Base-by-base conservation (phyloP, 2,329 filamentous ascomycete species). In the Fusarium ambrosium region DNA sequence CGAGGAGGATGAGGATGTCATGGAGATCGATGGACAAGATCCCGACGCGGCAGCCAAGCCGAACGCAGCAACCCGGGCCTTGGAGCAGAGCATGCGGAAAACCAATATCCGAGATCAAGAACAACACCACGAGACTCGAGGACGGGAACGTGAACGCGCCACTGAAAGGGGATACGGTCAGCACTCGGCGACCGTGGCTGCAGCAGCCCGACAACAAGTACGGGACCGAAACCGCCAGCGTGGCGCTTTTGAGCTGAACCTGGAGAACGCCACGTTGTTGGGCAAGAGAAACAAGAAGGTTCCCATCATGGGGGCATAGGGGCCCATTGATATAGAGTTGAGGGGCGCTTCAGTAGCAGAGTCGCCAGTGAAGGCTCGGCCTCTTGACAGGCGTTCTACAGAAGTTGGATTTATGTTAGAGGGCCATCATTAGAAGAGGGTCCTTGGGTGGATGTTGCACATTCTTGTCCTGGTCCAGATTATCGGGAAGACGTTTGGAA, bases 241-340 rank as follows among this genome's bases (percentile, higher is more conserved):
- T 83, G 95, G 94, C 36, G 92, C 93, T 0, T 99, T 99, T 77
- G 97, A 99, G 84, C 89, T 99, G 56, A 98, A 92, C 80, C 86
- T 99, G 41, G 95, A 97, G 75, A 97, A 97, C 66, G 94, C 97
- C 1, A 98, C 95, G 2, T 84, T 99, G 62, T 86, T 99, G 6
- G 95, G 95, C 36, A 91, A 95, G 77, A 85, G 91, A 69, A 87
- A 86, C 24, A 86, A 88, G 77, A 90, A 91, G 78, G 83, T 89
- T 53, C 82, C 87, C 27, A 85, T 87, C 69, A 85, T 84, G 78
- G 81, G 82, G 59, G 82, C 80, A 66, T 84, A 83, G 78, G 76
- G 72, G 69, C 48, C 74, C 66, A 59, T 22, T 71, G 69, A 68
- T 66, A 55, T 36, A 43, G 66, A 64, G 18, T 65, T 62, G 34